These are phyloP conservation scores for Boletus reticulatus DNA, from an alignment of 768 basidiomycete species.

Conservation along the genomic window DNA sequence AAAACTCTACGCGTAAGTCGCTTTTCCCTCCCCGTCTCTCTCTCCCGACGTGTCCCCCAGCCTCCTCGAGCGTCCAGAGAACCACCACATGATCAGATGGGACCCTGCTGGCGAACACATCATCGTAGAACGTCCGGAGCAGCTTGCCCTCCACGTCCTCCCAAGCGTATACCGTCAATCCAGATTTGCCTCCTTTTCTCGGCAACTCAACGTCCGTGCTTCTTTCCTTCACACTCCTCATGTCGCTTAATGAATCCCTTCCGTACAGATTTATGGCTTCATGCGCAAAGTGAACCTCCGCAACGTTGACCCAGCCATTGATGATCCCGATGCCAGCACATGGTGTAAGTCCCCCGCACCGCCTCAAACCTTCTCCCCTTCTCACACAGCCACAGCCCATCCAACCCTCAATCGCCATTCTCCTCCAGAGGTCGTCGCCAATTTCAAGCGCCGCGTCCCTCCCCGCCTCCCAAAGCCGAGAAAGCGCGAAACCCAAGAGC, in stretches of 20 bases:
- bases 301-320: slow-evolving; percentile 92
- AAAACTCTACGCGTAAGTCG: slow-evolving; percentile 88
- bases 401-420: slow-evolving; percentile 91
- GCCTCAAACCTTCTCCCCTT: slow-evolving; percentile 18
- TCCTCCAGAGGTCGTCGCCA: slow-evolving; percentile 84
- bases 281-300: slow-evolving; percentile 97
- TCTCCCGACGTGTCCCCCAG: slow-evolving; percentile 40
- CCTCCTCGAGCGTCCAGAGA: slow-evolving; percentile 86
- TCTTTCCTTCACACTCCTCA: slow-evolving; percentile 27
- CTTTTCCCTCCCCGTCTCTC: slow-evolving; percentile 2
- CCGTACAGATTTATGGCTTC: slow-evolving; percentile 89
- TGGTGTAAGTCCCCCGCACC: slow-evolving; percentile 71
- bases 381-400: slow-evolving; percentile 58
- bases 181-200: slow-evolving; percentile 94
- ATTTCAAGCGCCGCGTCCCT: slow-evolving; percentile 94
- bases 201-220: slow-evolving; percentile 88
- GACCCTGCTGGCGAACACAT: slow-evolving; percentile 91
- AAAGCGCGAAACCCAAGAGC: slow-evolving; percentile 71
- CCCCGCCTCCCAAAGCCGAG: slow-evolving; percentile 87
- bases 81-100: slow-evolving; percentile 97
- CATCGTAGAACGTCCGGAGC: slow-evolving; percentile 92
- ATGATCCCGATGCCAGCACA: slow-evolving; percentile 94
- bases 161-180: slow-evolving; percentile 95
- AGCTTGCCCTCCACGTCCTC: slow-evolving; percentile 90
- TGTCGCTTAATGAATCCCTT: slow-evolving; percentile 23